Evolutionary conservation across 1,284 basidiomycete species (phyloP).

Genomic region (Cryptococcus floricola): DNA sequence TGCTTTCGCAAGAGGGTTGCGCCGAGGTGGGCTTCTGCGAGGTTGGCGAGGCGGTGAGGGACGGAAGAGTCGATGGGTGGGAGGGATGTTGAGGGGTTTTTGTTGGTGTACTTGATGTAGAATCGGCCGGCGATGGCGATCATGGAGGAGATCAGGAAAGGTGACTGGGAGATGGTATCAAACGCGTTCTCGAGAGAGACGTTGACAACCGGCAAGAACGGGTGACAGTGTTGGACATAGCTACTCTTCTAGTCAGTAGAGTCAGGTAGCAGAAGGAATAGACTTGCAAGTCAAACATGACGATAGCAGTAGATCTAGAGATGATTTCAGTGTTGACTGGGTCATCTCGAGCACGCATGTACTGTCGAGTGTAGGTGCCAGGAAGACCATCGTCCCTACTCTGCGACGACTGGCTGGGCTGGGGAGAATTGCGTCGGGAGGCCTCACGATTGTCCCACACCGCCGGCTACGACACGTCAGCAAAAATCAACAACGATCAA

Average conservation of each 20-base stretch:
- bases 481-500: not conserved
- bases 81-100: constrained; percentile 6
- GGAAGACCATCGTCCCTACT: constrained; percentile 15
- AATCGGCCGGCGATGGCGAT: constrained; percentile 33
- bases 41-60: constrained; percentile 26
- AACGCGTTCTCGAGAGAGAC: constrained; percentile 25
- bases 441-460: constrained; percentile 33
- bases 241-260: constrained; percentile 2
- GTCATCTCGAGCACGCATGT: constrained; percentile 25
- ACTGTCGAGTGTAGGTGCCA: constrained; percentile 13
- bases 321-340: constrained; percentile 27
- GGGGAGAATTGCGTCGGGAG: constrained; percentile 20
- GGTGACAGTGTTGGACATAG: constrained; percentile 32
- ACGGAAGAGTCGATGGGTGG: constrained; percentile 18
- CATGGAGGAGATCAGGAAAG: constrained; percentile 31
- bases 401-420: constrained; percentile 10
- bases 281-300: constrained; percentile 18
- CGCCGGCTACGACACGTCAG: constrained; percentile 13
- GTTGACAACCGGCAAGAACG: constrained; percentile 30
- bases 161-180: constrained; percentile 24
- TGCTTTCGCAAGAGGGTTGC: constrained; percentile 37
- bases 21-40: constrained; percentile 36
- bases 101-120: constrained; percentile 21
- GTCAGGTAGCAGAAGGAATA: not conserved
- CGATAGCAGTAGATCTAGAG: not conserved